Evolutionary conservation across 441 rosid species (phyloP).

Genomic region (Erodium texanum): DNA sequence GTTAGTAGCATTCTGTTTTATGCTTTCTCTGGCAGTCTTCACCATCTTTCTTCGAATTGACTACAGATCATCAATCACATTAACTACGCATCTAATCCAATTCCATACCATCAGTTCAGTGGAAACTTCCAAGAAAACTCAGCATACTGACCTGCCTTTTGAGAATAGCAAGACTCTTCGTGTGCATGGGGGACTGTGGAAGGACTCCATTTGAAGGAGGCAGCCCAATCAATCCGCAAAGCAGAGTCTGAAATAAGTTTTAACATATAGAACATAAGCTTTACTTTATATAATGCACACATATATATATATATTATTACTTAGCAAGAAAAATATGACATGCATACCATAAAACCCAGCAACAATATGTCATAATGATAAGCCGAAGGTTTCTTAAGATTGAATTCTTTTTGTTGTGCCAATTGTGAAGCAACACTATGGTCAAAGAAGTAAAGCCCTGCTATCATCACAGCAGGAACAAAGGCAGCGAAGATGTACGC

Average conservation of each 20-base stretch:
- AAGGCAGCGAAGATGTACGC: constrained; percentile 58
- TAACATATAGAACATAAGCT: background rate
- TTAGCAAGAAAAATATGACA: background rate
- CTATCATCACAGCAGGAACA: constrained; percentile 75
- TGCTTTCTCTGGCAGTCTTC: constrained; percentile 56
- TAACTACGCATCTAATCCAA: background rate
- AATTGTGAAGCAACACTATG: constrained; percentile 82
- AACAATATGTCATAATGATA: constrained; percentile 71
- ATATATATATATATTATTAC: background rate
- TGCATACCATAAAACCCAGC: constrained; percentile 25
- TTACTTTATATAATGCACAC: background rate
- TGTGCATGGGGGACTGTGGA: constrained; percentile 91
- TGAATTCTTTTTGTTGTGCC: constrained; percentile 85
- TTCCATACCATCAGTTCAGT: background rate
- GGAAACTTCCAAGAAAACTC: background rate
- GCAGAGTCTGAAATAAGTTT: constrained; percentile 39
- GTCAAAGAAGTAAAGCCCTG: constrained; percentile 80
- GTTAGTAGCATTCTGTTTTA: constrained; percentile 46
- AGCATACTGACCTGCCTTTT: constrained; percentile 49
- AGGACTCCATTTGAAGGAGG: constrained; percentile 89
- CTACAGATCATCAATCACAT: constrained; percentile 25
- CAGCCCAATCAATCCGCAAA: constrained; percentile 75
- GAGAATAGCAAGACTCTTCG: constrained; percentile 75
- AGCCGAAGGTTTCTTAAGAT: constrained; percentile 71
- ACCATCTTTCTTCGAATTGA: constrained; percentile 71